phyloP scores from a whole-genome alignment of 2,329 filamentous ascomycete genomes.

The Ophiosphaerella herpotricha region DNA sequence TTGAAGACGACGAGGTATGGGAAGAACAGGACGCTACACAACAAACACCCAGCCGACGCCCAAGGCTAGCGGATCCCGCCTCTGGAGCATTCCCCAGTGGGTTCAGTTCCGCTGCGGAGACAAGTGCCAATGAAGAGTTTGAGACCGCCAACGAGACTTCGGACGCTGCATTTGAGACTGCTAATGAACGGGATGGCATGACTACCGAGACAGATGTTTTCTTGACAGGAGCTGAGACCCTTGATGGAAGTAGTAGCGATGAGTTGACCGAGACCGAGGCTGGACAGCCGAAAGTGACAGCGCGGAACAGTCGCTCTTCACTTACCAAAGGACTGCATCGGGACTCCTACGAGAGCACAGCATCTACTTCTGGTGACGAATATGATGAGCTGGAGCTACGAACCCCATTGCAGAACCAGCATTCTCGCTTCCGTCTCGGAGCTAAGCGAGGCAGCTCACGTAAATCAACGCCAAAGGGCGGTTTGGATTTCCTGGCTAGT shows the following conservation, averaged over 20 bases:
- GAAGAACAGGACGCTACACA: constrained; percentile 73
- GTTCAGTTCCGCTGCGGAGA: constrained; percentile 42
- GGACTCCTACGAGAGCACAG: constrained; percentile 80
- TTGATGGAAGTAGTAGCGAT: constrained; percentile 72
- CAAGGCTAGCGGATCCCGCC: constrained; percentile 28
- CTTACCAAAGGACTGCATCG: constrained; percentile 60
- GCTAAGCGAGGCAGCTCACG: constrained; percentile 65
- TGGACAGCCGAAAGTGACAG: constrained; percentile 32
- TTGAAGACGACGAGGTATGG: constrained; percentile 77
- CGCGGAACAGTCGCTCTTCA: constrained; percentile 46
- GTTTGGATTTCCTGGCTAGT: constrained; percentile 62
- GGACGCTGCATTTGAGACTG: constrained; percentile 69
- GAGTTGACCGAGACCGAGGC: constrained; percentile 86
- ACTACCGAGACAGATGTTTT: constrained; percentile 91
- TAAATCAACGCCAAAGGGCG: constrained; percentile 60
- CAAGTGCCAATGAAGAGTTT: constrained; percentile 66
- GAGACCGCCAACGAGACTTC: constrained; percentile 78
- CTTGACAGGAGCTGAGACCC: constrained; percentile 83
- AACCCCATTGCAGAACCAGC: constrained; percentile 67
- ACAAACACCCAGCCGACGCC: constrained; percentile 58
- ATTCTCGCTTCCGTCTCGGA: constrained; percentile 72
- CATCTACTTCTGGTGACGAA: constrained; percentile 82
- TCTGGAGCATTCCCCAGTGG: constrained; percentile 39
- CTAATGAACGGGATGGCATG: constrained; percentile 71
- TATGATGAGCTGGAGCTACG: constrained; percentile 65